Conservation (phyloP, 2,329 filamentous ascomycete species). For the Pyricularia sp. region DNA sequence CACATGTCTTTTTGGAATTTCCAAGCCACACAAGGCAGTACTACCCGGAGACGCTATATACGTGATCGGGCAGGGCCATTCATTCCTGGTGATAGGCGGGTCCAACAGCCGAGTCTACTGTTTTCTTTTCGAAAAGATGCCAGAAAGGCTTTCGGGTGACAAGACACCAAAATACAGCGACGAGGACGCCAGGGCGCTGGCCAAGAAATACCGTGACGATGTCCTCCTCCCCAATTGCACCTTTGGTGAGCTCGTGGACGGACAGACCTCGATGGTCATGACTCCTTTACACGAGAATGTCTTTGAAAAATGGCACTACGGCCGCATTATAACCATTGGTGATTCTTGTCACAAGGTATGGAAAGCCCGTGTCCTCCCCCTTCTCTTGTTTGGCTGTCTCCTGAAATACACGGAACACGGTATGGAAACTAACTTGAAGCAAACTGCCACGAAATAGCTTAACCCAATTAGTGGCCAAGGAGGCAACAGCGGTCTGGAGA, state of each 20-base stretch:
- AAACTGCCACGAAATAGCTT: slow-evolving; percentile 6
- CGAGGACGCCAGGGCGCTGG: slow-evolving; percentile 6
- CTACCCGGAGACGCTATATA: slow-evolving; percentile 1
- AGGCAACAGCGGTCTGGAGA: slow-evolving; percentile 15
- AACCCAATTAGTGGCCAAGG: slow-evolving; percentile 14
- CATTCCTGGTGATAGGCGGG: slow-evolving; percentile 8
- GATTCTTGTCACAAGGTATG: slow-evolving; percentile 19
- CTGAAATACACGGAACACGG: no score
- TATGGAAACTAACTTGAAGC: neutral
- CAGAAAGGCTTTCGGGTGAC: slow-evolving; percentile 5
- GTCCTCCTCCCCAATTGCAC: slow-evolving; percentile 6
- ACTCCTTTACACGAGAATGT: slow-evolving; percentile 20
- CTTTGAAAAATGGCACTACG: slow-evolving; percentile 19
- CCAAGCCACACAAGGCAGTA: slow-evolving; percentile 5
- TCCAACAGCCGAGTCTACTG: slow-evolving; percentile 10
- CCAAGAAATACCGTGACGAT: slow-evolving; percentile 2
- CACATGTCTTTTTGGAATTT: slow-evolving; percentile 12
- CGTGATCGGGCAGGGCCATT: slow-evolving; percentile 4
- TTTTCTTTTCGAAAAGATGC: slow-evolving; percentile 9
- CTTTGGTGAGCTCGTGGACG: slow-evolving; percentile 9
- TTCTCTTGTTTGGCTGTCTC: neutral
- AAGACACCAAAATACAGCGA: slow-evolving; percentile 8
- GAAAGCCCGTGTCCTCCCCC: neutral
- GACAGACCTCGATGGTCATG: slow-evolving; percentile 13
- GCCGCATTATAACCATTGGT: slow-evolving; percentile 18